Conservation (phyloP, 495 filamentous ascomycete species). For the Staphylotrichum tortipilum region DNA sequence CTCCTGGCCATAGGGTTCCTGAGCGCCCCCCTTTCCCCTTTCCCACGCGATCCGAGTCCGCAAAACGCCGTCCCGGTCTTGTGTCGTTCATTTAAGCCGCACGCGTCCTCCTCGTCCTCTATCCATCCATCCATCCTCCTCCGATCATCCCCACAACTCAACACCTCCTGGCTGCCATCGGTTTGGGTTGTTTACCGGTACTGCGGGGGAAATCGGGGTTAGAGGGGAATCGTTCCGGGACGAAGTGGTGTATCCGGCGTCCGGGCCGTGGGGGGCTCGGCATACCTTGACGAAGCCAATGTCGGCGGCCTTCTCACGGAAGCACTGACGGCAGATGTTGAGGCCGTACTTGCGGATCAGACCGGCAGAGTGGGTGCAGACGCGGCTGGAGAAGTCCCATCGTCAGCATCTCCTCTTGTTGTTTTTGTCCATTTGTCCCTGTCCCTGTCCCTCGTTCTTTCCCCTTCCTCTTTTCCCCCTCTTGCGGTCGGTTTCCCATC, state of each 20-base stretch:
- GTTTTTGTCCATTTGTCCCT: neutral
- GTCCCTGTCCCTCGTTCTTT: neutral
- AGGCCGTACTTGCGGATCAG: conserved; percentile 98
- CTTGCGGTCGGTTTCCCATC: neutral
- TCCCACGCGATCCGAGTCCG: neutral
- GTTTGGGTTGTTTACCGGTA: conserved; percentile 26
- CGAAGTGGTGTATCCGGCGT: too few relatives aligned
- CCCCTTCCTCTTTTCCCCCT: neutral
- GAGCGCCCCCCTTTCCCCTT: neutral
- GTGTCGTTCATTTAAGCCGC: too few relatives aligned
- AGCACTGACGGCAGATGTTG: conserved; percentile 99
- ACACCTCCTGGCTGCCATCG: neutral
- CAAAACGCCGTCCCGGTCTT: neutral
- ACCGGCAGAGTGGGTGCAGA: conserved; percentile 91
- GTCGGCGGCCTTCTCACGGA: conserved; percentile 90
- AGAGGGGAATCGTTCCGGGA: neutral
- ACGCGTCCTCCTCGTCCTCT: neutral
- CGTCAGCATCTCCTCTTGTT: conserved; percentile 15
- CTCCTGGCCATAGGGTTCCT: neutral
- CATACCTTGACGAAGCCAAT: conserved; percentile 97
- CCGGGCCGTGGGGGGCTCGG: neutral
- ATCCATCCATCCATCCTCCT: neutral
- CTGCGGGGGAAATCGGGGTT: conserved; percentile 5
- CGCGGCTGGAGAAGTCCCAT: conserved; percentile 55
- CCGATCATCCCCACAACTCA: neutral